Base-by-base conservation (phyloP, 2,329 filamentous ascomycete species). In the Fusarium lyarnte region DNA sequence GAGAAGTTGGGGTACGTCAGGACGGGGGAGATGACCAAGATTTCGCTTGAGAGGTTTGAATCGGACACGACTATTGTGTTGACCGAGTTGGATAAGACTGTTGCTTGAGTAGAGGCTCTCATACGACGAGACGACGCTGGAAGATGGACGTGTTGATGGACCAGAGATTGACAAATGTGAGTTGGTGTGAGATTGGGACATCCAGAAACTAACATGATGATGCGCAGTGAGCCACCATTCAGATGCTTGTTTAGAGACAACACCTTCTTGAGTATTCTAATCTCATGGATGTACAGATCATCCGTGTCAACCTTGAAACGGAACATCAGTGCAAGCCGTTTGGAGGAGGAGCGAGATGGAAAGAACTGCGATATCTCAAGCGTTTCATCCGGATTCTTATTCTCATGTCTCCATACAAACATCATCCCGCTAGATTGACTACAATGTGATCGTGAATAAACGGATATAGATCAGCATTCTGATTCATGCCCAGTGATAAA, bases 51-150 rank as follows among this genome's bases (percentile, higher is more conserved):
- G 4, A 36, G 45, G 12, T 59, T 72, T 31, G 73, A 65, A 5
- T 23, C 58, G 53, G 58, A 23, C 1, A 33, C 81, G 39, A 72
- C 75, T 6, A 76, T 84, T n/a, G 73, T 74, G 31, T 83, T 83
- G 69, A 54, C 82, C 21, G 78, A 81, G 63, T 51, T 83, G 64
- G 79, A 80, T 45, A 84, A 84, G 75, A 71, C 76, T 25, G 19
- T 68, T 25, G 17, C 41, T 47, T 65, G 47, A 63, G 6, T 11
- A 23, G 27, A 17, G 8, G 35, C 9, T 11, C 13, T 14, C 5
- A 8, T 29, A 5, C 1, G 2, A 25, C 19, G 17, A 35, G 35
- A 29, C 9, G 6, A 17, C 4, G 17, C 6, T 47, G 23, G 19
- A 21, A 3, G 8, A 61, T 43, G 23, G 8, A 1, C 5, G 21